These are phyloP conservation scores for Rhinocladiella similis DNA, from an alignment of 2,329 filamentous ascomycete species.

Conservation along the genomic window DNA sequence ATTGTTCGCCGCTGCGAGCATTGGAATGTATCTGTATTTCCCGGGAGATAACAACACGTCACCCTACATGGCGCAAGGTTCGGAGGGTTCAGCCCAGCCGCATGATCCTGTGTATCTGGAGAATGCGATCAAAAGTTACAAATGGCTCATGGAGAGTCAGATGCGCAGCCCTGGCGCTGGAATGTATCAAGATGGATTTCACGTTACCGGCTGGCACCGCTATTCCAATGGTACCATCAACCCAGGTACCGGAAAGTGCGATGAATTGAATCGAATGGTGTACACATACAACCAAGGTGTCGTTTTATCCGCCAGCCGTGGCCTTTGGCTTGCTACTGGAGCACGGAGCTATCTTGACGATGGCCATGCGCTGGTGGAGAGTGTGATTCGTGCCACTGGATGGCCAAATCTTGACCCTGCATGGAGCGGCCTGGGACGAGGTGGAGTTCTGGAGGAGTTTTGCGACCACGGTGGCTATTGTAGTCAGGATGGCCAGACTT, in stretches of 20 bases:
- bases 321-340: slow-evolving; percentile 76
- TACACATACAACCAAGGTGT: slow-evolving; percentile 97
- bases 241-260: slow-evolving; percentile 70
- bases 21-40: slow-evolving; percentile 87
- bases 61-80: slow-evolving; percentile 55
- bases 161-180: slow-evolving; percentile 73
- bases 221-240: slow-evolving; percentile 50
- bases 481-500: slow-evolving; percentile 81
- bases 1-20: slow-evolving; percentile 79
- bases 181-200: slow-evolving; percentile 84
- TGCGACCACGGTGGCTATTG: slow-evolving; percentile 76
- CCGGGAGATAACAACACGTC: slow-evolving; percentile 75
- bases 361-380: slow-evolving; percentile 73
- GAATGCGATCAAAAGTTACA: slow-evolving; percentile 75
- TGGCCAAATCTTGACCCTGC: slow-evolving; percentile 54
- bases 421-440: slow-evolving; percentile 77
- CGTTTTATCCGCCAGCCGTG: slow-evolving; percentile 75
- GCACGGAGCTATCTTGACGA: slow-evolving; percentile 71
- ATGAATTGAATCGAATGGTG: slow-evolving; percentile 81
- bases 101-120: slow-evolving; percentile 67
- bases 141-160: slow-evolving; percentile 74
- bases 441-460: slow-evolving; percentile 78
- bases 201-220: slow-evolving; percentile 65
- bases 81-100: slow-evolving; percentile 34
- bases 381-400: slow-evolving; percentile 76